Evolutionary conservation across 352 stramenopile species (phyloP).

Genomic region (Globisporangium spiculum): DNA sequence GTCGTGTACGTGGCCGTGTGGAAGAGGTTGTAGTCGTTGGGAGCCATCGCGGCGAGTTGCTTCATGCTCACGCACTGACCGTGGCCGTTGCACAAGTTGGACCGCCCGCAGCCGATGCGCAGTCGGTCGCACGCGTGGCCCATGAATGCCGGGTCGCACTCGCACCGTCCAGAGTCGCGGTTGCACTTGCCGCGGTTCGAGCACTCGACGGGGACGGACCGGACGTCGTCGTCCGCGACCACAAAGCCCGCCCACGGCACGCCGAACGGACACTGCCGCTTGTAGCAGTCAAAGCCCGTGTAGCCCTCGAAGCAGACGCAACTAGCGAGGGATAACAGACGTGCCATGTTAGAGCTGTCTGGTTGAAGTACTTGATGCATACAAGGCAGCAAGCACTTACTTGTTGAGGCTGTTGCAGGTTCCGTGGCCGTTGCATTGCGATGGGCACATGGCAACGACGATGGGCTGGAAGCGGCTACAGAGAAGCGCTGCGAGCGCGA

Average conservation of each 20-base stretch:
- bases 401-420: conserved; percentile 53
- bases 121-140: conserved; percentile 64
- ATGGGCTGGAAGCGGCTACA: conserved; percentile 4
- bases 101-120: conserved; percentile 56
- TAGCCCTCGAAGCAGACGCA: conserved; percentile 87
- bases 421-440: conserved; percentile 65
- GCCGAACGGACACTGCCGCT: conserved; percentile 68
- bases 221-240: conserved; percentile 35
- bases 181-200: conserved; percentile 81
- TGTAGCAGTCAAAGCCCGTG: conserved; percentile 84
- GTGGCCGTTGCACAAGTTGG: conserved; percentile 80
- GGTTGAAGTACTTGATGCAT: too few species aligned
- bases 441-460: conserved; percentile 38
- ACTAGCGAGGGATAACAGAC: conserved; percentile 24
- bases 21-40: conserved; percentile 67
- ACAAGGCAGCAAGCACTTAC: conserved; percentile 21
- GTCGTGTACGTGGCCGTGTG: conserved; percentile 51
- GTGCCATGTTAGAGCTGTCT: neutral
- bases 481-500: conserved; percentile 7
- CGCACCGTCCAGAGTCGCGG: conserved; percentile 62
- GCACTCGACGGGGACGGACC: conserved; percentile 49
- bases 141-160: conserved; percentile 75
- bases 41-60: conserved; percentile 29
- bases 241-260: conserved; percentile 60
- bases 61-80: conserved; percentile 85